A percentile compares a stretch with the other conserved stretches of the same genome.
Conservation (phyloP, 257 asterid species). For the Solanum lycopersicoides region DNA sequence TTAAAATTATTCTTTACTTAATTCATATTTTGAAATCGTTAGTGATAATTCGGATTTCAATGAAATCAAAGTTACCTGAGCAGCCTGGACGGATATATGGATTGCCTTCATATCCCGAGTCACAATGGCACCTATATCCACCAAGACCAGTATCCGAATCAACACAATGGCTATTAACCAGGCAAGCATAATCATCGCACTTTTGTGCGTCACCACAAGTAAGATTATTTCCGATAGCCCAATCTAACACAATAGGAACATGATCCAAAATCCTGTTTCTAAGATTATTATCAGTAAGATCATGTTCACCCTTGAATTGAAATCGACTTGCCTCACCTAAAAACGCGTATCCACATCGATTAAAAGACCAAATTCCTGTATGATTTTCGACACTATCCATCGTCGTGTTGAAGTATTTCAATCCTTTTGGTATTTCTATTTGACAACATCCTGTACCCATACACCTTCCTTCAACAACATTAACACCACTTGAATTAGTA, state of each 20-base stretch:
- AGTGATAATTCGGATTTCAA: too few species aligned
- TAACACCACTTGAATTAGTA: slow-evolving; percentile 19
- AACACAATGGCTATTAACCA: slow-evolving; percentile 33
- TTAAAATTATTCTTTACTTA: too few species aligned
- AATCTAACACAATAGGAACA: slow-evolving; percentile 53
- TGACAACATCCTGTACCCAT: slow-evolving; percentile 76
- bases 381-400: slow-evolving; percentile 18
- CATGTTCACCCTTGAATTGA: slow-evolving; percentile 32
- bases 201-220: slow-evolving; percentile 22
- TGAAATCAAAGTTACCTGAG: slow-evolving; percentile 26
- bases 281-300: slow-evolving; percentile 37
- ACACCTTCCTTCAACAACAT: slow-evolving; percentile 23
- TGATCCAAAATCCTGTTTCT: slow-evolving; percentile 3
- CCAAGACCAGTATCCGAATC: slow-evolving; percentile 29
- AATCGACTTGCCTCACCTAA: slow-evolving; percentile 40
- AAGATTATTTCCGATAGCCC: slow-evolving; percentile 58
- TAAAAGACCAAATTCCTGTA: slow-evolving; percentile 17
- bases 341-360: slow-evolving; percentile 57
- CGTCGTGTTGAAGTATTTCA: neutral
- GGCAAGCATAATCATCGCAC: slow-evolving; percentile 26
- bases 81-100: slow-evolving; percentile 65
- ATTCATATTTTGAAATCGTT: too few species aligned
- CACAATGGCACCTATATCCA: slow-evolving; percentile 62
- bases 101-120: slow-evolving; percentile 47
- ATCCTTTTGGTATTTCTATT: slow-evolving; percentile 43